Conservation (phyloP, 73 alveolate species). For the Halteria grandinella region DNA sequence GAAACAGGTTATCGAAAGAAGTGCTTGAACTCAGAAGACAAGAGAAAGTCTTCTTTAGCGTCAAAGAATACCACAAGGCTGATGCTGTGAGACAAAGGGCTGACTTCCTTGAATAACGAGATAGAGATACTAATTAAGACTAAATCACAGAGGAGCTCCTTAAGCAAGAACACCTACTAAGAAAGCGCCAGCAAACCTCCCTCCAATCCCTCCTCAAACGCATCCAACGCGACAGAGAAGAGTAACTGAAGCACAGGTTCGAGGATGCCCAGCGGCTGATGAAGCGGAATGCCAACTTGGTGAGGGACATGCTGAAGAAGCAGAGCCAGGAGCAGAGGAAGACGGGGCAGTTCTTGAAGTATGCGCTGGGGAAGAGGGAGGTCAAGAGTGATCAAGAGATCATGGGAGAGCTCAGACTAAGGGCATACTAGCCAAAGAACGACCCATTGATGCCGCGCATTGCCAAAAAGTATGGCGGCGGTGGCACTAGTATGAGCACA, state of each 20-base stretch:
- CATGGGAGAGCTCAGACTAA: neutral
- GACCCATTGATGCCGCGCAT: constrained; percentile 42
- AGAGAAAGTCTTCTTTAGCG: constrained; percentile 51
- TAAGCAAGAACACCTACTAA: constrained; percentile 34
- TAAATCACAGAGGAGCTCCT: constrained; percentile 18
- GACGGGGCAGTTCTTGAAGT: constrained; percentile 51
- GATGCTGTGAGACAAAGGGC: constrained; percentile 52
- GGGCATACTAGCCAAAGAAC: constrained; percentile 8
- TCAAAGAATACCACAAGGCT: constrained; percentile 63
- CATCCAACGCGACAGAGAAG: constrained; percentile 70
- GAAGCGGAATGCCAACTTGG: constrained; percentile 70
- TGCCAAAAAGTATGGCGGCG: neutral
- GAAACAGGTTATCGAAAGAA: constrained; percentile 35
- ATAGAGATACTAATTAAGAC: constrained; percentile 38
- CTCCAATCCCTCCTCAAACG: constrained; percentile 66
- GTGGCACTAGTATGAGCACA: too few relatives aligned
- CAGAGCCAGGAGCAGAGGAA: constrained; percentile 63
- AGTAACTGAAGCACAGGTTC: constrained; percentile 65
- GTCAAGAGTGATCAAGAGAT: constrained; percentile 31
- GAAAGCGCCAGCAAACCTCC: constrained; percentile 56
- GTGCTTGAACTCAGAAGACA: constrained; percentile 55
- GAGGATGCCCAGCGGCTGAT: constrained; percentile 70
- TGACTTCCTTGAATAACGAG: constrained; percentile 50
- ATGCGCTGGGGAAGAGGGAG: constrained; percentile 49
- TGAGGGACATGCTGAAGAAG: constrained; percentile 61